Base-by-base conservation (phyloP, 2,329 filamentous ascomycete species). In the Aspergillus latus region DNA sequence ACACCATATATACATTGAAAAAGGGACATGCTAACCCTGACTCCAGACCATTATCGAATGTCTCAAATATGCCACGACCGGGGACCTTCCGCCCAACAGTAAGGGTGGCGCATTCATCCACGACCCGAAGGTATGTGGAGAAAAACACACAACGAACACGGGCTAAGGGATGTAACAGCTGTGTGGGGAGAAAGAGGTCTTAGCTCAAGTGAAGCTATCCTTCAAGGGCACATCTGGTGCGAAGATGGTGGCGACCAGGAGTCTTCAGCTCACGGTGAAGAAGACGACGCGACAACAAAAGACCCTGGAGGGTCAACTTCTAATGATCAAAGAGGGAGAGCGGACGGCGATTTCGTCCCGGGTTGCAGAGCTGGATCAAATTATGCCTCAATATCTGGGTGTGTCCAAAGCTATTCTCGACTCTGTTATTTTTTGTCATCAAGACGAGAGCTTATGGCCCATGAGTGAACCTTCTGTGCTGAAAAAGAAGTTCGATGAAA, bases 371-470 rank as follows among this genome's bases (percentile, higher is more conserved):
- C 81, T 97, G 34, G 89, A 97, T 71, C 82, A 87, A 62, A 84
- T 93, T 63, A 88, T 99, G 71, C 92, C 93, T 0, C 84, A 89
- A 64, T 88, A 90, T 62, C 82, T 99, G 0, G 94, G 94, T 37
- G 94, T 97, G 3, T 94, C 92, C 1, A 87, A 88, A 54, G 92
- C 94, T 10, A 87, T 99, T 54, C 82, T 99, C 28, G 92, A 97
- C 63, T 89, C 88, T 57, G 94, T 99, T 71, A 97, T 99, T 64
- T 99, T 99, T 76, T 99, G 94, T 72, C 94, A 99, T 69, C 94
- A 99, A 70, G 94, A 99, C 71, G 94, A 99, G 64, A 97, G 93
- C 28, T 76, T 97, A 29, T 99, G 94, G 94, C 94, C 94, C 0
- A 87, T 99, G 82, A 95, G 91, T 69, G 90, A 96, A 67, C 91